Evolutionary conservation across 2,329 filamentous ascomycete species (phyloP).

Genomic region (Neonectria coccinea): DNA sequence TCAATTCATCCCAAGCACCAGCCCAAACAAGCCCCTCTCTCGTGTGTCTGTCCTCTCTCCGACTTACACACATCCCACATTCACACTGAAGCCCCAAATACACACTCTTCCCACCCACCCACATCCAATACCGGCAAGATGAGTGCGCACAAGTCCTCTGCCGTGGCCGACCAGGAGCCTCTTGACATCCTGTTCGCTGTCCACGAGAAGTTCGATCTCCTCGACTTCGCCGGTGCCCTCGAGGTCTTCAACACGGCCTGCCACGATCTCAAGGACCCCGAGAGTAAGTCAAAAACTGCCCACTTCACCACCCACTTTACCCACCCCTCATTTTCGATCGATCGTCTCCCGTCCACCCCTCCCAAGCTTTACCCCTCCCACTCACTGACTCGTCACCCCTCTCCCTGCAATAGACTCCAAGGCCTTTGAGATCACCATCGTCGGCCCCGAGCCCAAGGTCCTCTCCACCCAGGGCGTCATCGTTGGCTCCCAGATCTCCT

Average conservation of each 20-base stretch:
- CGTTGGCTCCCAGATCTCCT: conserved; percentile 80
- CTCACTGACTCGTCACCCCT: conserved; percentile 39
- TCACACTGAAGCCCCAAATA: conserved; percentile 29
- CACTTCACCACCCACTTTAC: conserved; percentile 4
- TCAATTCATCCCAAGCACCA: conserved; percentile 37
- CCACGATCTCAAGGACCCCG: conserved; percentile 64
- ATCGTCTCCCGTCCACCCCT: conserved; percentile 12
- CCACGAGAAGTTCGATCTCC: conserved; percentile 69
- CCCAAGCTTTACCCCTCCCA: conserved; percentile 37
- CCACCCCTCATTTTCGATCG: conserved; percentile 23
- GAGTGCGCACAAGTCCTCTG: conserved; percentile 68
- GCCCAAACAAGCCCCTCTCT: conserved; percentile 23
- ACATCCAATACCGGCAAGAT: conserved; percentile 59
- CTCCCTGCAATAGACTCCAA: conserved; percentile 58
- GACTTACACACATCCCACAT: conserved; percentile 27
- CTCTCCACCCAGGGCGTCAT: conserved; percentile 73
- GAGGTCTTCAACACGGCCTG: conserved; percentile 64
- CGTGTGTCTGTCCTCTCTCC: conserved; percentile 30
- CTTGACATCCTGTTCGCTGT: conserved; percentile 71
- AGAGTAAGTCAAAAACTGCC: conserved; percentile 54
- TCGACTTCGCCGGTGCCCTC: conserved; percentile 68
- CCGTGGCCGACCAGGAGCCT: conserved; percentile 67
- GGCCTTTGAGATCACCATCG: conserved; percentile 70
- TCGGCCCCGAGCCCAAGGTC: conserved; percentile 64
- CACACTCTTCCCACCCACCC: conserved; percentile 42